Percentiles rank a stretch among this genome's conserved stretches.
Conservation (phyloP, 2,329 filamentous ascomycete genomes). For the Stagonosporopsis vannaccii region DNA sequence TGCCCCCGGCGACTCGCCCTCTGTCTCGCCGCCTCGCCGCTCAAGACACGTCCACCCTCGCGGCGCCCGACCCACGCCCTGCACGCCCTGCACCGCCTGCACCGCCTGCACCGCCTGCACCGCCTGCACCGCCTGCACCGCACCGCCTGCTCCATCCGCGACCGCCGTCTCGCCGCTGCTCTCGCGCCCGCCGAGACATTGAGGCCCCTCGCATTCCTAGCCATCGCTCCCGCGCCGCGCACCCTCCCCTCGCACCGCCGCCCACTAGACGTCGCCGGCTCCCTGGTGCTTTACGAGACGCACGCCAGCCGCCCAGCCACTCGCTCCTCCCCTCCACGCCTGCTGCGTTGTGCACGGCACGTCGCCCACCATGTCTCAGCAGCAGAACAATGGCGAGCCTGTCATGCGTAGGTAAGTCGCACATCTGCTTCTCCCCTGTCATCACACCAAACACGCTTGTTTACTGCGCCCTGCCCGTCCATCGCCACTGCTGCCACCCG, state of each 20-base stretch:
- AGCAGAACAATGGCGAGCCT: conserved; percentile 54
- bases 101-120: conserved; percentile 3
- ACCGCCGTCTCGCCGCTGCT: too few relatives aligned
- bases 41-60: background rate
- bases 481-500: conserved; percentile 1
- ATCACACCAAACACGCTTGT: conserved; percentile 7
- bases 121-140: too few relatives aligned
- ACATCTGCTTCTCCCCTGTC: conserved; percentile 17
- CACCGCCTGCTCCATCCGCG: too few relatives aligned
- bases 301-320: conserved; percentile 5
- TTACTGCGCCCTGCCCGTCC: conserved; percentile 1
- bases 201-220: background rate
- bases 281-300: background rate
- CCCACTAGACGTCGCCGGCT: conserved; percentile 2
- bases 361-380: conserved; percentile 44
- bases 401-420: conserved; percentile 70
- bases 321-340: background rate
- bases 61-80: background rate
- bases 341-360: conserved; percentile 6
- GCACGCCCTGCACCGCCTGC: conserved; percentile 3
- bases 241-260: background rate
- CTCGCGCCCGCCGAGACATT: conserved; percentile 5
- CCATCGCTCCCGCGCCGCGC: background rate
- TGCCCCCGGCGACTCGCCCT: background rate
- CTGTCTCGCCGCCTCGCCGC: conserved; percentile 1